phyloP scores from a whole-genome alignment of 164 flowering plant genomes.

The Stephania yunnanensis region DNA sequence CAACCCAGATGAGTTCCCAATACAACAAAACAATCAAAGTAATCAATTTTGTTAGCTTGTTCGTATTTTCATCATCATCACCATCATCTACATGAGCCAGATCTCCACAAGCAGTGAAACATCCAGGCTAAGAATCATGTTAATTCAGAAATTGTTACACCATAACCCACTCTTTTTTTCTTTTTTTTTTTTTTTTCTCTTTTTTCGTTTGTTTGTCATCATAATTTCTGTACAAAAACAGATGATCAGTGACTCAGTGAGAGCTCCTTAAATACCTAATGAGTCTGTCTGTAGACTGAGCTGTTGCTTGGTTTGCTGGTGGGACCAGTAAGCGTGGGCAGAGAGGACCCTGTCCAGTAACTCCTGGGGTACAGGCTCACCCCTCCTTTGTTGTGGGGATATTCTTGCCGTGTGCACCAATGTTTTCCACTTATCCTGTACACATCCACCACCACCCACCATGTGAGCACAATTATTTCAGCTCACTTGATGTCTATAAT shows the following conservation, averaged over 20 bases:
- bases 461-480: conserved; percentile 7
- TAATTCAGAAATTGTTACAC: conserved; percentile 32
- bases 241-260: background rate
- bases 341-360: conserved; percentile 74
- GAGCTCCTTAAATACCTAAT: background rate
- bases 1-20: background rate
- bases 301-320: conserved; percentile 67
- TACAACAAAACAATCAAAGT: background rate
- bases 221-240: conserved; percentile 12
- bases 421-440: conserved; percentile 98
- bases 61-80: conserved; percentile 32
- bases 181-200: conserved; percentile 13
- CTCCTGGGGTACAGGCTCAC: conserved; percentile 95
- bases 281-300: conserved; percentile 36
- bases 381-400: conserved; percentile 90
- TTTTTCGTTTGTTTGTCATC: conserved; percentile 12
- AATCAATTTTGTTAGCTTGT: conserved; percentile 19
- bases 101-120: conserved; percentile 2
- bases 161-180: conserved; percentile 12
- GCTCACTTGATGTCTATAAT: background rate
- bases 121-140: conserved; percentile 30
- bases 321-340: conserved; percentile 87
- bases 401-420: conserved; percentile 93
- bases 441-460: conserved; percentile 1
- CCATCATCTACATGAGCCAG: conserved; percentile 33